These are phyloP conservation scores for Malus asiatica DNA, from an alignment of 306 rosid genomes.

Conservation along the genomic window DNA sequence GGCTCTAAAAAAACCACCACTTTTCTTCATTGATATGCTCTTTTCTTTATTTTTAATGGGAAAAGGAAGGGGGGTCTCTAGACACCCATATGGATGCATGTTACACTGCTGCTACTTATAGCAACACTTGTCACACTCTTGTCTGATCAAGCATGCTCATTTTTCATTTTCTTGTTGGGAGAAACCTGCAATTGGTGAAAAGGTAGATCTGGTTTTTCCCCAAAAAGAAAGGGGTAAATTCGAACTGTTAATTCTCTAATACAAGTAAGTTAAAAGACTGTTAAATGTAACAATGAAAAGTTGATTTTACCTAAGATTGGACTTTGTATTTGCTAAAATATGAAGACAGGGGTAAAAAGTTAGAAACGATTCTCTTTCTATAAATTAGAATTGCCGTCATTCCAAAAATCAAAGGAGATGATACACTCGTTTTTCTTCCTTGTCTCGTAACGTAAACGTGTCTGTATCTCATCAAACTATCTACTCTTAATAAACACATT, in stretches of 20 bases:
- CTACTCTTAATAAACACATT: too few relatives aligned
- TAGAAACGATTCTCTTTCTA: neutral
- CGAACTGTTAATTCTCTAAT: neutral
- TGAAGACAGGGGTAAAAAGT: neutral
- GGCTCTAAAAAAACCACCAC: too few relatives aligned
- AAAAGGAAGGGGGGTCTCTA: constrained; percentile 30
- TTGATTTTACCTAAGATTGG: neutral
- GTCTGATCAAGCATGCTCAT: neutral
- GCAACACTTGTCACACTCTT: constrained; percentile 16
- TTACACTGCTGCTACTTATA: constrained; percentile 14
- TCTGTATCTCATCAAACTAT: too few relatives aligned
- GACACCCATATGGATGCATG: constrained; percentile 34
- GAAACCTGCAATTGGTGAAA: neutral
- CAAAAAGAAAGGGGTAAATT: neutral
- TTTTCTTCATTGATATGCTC: constrained; percentile 24
- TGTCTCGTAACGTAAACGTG: neutral
- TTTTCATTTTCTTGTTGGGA: neutral
- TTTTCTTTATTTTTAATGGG: constrained; percentile 22
- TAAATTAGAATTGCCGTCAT: neutral
- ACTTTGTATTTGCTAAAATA: neutral
- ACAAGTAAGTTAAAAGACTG: neutral
- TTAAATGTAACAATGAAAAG: neutral
- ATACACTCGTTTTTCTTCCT: neutral
- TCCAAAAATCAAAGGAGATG: neutral
- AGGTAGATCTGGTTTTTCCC: neutral